Evolutionary conservation across 495 filamentous ascomycete genomes (phyloP), one percentile per base, ranked within the genome.

Genomic region (Tuber umbilicatum): DNA sequence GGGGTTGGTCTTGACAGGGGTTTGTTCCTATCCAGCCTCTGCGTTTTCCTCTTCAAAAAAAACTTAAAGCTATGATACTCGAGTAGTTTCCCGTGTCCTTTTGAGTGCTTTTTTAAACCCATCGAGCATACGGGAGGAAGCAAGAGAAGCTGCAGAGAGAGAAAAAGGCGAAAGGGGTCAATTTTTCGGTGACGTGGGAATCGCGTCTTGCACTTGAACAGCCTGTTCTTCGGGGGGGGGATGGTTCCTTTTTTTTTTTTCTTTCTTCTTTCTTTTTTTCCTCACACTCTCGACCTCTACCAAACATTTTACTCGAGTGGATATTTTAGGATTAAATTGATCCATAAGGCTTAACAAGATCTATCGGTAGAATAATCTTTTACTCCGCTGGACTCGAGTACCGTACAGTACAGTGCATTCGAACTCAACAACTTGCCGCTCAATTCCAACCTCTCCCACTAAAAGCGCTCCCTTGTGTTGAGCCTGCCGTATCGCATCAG

Each of bases 151-250:
- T 72, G 10, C 55, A 27, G 74, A 74, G 69, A 70, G n/a, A 79
- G 72, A 60, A 78, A 75, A 76, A 74, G 42, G 67, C 55, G 39
- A 68, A 38, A 50, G 43, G 47, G 76, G 67, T 41, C 39, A 67
- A 19, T 70, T 27, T 70, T 72, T 74, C 69, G 39, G 77, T 79
- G 77, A 79, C 77, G 77, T 79, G 75, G 77, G 77, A 74, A 78
- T 74, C 74, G 77, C 77, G 72, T 78, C 71, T 71, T 68, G 55
- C 55, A 35, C 27, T 64, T 35, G 55, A 64, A 64, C 55, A 64
- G 12, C 55, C 55, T 35, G 55, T 64, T 64, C 55, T 64, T 35
- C n/a, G 27, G 14, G n/a, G 27, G 14, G n/a, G 55, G 55, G 55
- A 64, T 17, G 12, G 55, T 64, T 35, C 55, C 4, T n/a, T 16